phyloP scores from a whole-genome alignment of 116 monocot genomes.

The Thalassia testudinum region DNA sequence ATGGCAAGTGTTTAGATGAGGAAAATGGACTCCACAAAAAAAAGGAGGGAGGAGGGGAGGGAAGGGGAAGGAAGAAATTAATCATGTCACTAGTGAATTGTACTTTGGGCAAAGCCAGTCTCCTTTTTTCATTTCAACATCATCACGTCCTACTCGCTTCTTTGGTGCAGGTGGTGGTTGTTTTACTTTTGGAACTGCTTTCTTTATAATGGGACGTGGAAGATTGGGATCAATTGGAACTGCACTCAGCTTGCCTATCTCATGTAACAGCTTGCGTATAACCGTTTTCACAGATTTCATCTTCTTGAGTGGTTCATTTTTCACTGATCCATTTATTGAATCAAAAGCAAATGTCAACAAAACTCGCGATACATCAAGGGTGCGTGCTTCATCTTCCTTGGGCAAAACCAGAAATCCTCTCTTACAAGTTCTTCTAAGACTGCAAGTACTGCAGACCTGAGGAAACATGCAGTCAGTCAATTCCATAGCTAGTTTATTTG shows the following conservation, averaged over 20 bases:
- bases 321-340: conserved; percentile 61
- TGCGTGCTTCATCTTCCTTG: conserved; percentile 93
- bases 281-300: conserved; percentile 68
- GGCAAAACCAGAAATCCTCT: conserved; percentile 74
- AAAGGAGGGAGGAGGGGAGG: background rate
- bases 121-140: conserved; percentile 99
- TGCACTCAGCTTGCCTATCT: conserved; percentile 69
- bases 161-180: conserved; percentile 84
- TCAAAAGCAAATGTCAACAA: conserved; percentile 81
- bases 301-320: conserved; percentile 67
- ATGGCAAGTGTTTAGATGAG: background rate
- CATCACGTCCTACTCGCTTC: conserved; percentile 86
- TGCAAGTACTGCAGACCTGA: conserved; percentile 97
- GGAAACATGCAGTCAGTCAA: too few relatives aligned
- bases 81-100: too few relatives aligned
- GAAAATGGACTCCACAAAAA: background rate
- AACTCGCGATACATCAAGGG: conserved; percentile 82
- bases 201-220: conserved; percentile 70
- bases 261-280: conserved; percentile 75
- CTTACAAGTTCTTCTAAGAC: conserved; percentile 61
- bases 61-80: background rate
- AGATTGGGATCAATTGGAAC: conserved; percentile 96
- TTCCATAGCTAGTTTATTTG: too few relatives aligned
- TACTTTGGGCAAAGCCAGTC: conserved; percentile 97
- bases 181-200: conserved; percentile 75